phyloP scores from a whole-genome alignment of 352 stramenopile genomes.

The Phytopythium mirpurense region DNA sequence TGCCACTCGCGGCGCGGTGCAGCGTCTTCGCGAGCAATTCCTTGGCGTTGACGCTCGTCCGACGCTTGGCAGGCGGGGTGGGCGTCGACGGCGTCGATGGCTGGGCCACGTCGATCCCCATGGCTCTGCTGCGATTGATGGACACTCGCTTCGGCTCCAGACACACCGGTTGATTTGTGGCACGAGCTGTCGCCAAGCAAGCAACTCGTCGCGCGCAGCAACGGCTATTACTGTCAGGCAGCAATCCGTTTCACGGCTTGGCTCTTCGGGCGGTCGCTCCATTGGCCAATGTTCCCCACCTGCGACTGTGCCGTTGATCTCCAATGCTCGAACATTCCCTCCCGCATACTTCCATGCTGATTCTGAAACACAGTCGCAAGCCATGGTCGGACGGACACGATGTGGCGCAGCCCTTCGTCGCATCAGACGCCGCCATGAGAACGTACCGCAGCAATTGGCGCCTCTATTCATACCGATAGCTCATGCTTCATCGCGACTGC shows the following conservation, averaged over 20 bases:
- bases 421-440: not conserved
- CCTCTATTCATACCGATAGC: conserved; percentile 1
- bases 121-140: not conserved
- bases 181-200: no score
- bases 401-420: no score
- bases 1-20: not conserved
- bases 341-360: not conserved
- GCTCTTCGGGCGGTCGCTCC: not conserved
- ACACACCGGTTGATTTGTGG: no score
- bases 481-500: not conserved
- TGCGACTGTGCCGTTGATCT: no score
- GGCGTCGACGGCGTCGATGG: not conserved
- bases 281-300: no score
- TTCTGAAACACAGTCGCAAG: no score
- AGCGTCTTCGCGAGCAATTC: not conserved
- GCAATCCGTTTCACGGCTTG: not conserved
- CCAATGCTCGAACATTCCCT: no score
- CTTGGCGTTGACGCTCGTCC: not conserved
- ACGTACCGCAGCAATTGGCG: not conserved
- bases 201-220: not conserved
- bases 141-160: no score
- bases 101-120: not conserved
- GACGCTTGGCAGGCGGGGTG: not conserved
- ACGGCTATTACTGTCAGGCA: not conserved
- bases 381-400: no score